Base-by-base conservation (phyloP, 2,329 filamentous ascomycete species). In the Arthrobotrys megalospora region DNA sequence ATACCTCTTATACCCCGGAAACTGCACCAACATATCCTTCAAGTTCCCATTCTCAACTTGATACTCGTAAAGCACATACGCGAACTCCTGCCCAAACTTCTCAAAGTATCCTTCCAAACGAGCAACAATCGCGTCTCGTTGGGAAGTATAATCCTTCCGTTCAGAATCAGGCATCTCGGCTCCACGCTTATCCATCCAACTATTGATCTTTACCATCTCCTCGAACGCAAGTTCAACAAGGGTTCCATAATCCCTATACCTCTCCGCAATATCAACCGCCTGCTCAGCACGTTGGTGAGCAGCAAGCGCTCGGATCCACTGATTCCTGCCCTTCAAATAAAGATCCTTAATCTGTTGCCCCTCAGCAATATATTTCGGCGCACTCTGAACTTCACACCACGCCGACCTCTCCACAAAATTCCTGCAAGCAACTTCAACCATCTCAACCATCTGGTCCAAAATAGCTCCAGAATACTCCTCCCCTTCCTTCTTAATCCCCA, bases 51-150 rank as follows among this genome's bases (percentile, higher is more conserved):
- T 88, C 38, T 89, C 87, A 66, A 97, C 91, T 68, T 95, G 87
- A 80, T 91, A 91, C 72, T 92, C 89, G 83, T 97, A 98, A 79
- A 93, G 92, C 0, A 93, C 92, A 81, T 91, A 90, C 2, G 91
- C 90, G 83, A 92, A 94, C 0, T 86, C 85, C 79, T 90, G 86
- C 14, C 90, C 89, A 80, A 92, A 92, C 28, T 85, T 86, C n/a
- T 87, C 86, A 82, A 94, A 92, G 81, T 89, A 88, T 6, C 83
- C 81, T 32, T 83, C 82, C n/a, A 87, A 84, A 14, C 84, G 84
- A 47, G 84, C 82, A 45, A 84, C 87, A 3, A 67, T 78, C 6
- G 53, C 75, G 19, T 78, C 75, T 3, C 75, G 52, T 55, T 78
- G 75, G 11, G 43, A 8, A n/a, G 62, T 55, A 38, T 32, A 63